phyloP scores from a whole-genome alignment of 2,329 filamentous ascomycete genomes.

The Albifimbria verrucaria region DNA sequence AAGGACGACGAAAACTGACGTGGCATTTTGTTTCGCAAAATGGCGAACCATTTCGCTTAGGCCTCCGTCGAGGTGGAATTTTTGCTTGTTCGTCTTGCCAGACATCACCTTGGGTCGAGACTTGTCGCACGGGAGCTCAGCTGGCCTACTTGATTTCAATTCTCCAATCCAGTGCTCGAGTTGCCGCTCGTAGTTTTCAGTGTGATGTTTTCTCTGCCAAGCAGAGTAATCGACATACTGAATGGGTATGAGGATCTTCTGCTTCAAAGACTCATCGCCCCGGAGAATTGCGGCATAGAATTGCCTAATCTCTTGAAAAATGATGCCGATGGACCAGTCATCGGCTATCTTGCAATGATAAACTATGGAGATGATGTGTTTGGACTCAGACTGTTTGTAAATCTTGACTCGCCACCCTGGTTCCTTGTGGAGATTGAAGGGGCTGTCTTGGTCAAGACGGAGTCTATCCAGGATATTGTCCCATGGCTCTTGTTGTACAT shows the following conservation, averaged over 20 bases:
- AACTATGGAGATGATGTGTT: slow-evolving; percentile 12
- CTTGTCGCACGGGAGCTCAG: slow-evolving; percentile 9
- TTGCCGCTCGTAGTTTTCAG: slow-evolving; percentile 9
- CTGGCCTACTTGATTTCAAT: slow-evolving; percentile 7
- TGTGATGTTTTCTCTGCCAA: slow-evolving; percentile 12
- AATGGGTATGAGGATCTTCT: no score
- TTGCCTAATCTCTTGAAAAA: slow-evolving; percentile 6
- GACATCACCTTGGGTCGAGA: slow-evolving; percentile 6
- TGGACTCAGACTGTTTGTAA: background rate
- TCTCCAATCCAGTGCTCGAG: slow-evolving; percentile 10
- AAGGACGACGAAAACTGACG: slow-evolving; percentile 11
- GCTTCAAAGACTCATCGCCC: slow-evolving; percentile 9
- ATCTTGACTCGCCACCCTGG: slow-evolving; percentile 13
- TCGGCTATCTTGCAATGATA: slow-evolving; percentile 20
- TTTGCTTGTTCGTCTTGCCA: slow-evolving; percentile 4
- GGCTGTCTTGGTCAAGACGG: slow-evolving; percentile 3
- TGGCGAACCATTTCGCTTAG: no score
- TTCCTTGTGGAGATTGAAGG: slow-evolving; percentile 8
- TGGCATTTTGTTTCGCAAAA: no score
- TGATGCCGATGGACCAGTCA: slow-evolving; percentile 16
- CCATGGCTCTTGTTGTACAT: slow-evolving; percentile 1
- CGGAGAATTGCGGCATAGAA: slow-evolving; percentile 12
- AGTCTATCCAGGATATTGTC: no score
- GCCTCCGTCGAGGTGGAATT: slow-evolving; percentile 3
- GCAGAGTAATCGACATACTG: slow-evolving; percentile 20